Conservation (phyloP, 148 eudicot species). For the Rhododendron simsii region DNA sequence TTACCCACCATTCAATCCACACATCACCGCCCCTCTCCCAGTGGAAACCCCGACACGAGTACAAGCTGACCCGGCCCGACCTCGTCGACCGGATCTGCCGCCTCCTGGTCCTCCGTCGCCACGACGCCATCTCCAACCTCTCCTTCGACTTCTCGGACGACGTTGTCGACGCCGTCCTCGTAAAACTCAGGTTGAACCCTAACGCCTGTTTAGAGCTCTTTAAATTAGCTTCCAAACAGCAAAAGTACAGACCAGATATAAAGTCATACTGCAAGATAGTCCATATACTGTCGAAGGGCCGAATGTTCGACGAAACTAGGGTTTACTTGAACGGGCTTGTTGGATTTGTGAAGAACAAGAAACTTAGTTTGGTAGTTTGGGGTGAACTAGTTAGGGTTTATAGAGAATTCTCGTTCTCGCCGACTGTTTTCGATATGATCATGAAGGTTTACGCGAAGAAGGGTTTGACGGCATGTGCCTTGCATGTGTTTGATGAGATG, state of each 20-base stretch:
- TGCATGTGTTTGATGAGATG: slow-evolving; percentile 86
- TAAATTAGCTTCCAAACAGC: slow-evolving; percentile 27
- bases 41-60: slow-evolving; percentile 29
- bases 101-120: slow-evolving; percentile 52
- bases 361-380: slow-evolving; percentile 28
- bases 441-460: slow-evolving; percentile 55
- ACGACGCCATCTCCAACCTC: slow-evolving; percentile 37
- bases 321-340: slow-evolving; percentile 41
- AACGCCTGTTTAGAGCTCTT: slow-evolving; percentile 47
- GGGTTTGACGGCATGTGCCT: slow-evolving; percentile 51
- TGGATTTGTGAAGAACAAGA: slow-evolving; percentile 25
- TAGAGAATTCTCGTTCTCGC: slow-evolving; percentile 55
- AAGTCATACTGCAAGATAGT: slow-evolving; percentile 48
- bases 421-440: slow-evolving; percentile 64
- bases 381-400: slow-evolving; percentile 51
- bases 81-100: slow-evolving; percentile 46
- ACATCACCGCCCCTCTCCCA: background rate
- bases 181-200: slow-evolving; percentile 44
- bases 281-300: slow-evolving; percentile 56
- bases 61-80: slow-evolving; percentile 27
- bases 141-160: slow-evolving; percentile 47
- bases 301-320: slow-evolving; percentile 49
- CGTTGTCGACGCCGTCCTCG: slow-evolving; percentile 38
- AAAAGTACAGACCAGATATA: slow-evolving; percentile 20
- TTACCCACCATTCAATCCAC: slow-evolving; percentile 2